Percentiles rank a stretch among this genome's conserved stretches.
These are phyloP conservation scores for Epichloe amarillans DNA, from an alignment of 2,329 filamentous ascomycete genomes.

Conservation along the genomic window DNA sequence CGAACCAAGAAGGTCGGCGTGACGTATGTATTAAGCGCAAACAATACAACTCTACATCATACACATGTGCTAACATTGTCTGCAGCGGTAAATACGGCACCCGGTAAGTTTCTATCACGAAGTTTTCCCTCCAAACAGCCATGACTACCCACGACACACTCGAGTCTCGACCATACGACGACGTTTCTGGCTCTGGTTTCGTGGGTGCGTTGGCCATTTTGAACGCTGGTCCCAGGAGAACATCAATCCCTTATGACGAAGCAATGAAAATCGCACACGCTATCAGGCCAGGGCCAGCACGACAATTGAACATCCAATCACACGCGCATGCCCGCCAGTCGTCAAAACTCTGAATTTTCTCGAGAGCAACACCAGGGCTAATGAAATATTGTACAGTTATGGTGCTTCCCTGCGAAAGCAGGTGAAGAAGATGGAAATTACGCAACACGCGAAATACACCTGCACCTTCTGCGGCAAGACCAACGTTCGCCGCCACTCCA, in stretches of 20 bases:
- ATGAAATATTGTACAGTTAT: slow-evolving; percentile 45
- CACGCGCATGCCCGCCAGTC: neutral
- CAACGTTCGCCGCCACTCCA: slow-evolving; percentile 78
- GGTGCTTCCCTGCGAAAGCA: slow-evolving; percentile 99
- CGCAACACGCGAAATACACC: slow-evolving; percentile 92
- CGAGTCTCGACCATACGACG: neutral
- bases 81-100: slow-evolving; percentile 77
- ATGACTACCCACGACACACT: neutral
- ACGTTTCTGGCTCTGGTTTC: neutral
- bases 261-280: neutral
- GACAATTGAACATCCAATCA: neutral
- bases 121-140: neutral
- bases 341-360: neutral
- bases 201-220: neutral
- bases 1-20: slow-evolving; percentile 96
- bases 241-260: neutral
- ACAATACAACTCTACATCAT: slow-evolving; percentile 3
- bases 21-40: slow-evolving; percentile 38
- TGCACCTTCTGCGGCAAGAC: slow-evolving; percentile 99
- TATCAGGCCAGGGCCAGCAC: neutral
- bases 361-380: neutral
- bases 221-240: neutral
- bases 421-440: slow-evolving; percentile 98
- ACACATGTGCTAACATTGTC: slow-evolving; percentile 16
- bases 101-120: slow-evolving; percentile 47